Base-by-base conservation (phyloP, 1,284 basidiomycete species). In the Ganoderma multipileum region DNA sequence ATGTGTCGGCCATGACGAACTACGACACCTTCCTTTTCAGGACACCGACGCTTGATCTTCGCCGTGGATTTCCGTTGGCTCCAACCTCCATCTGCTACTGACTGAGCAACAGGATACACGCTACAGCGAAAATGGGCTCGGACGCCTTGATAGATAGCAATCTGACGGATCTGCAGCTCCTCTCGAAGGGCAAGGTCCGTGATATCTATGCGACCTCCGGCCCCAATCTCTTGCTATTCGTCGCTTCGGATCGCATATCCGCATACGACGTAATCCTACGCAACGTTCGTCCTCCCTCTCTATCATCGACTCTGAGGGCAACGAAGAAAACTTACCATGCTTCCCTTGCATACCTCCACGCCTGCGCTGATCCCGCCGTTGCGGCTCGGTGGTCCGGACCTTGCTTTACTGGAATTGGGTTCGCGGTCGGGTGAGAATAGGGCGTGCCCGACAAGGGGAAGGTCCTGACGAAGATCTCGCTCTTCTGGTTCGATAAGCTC, bases 231-330 rank as follows among this genome's bases (percentile, higher is more conserved):
- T 87, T 98, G 36, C 87, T 99, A 67, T 99, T 99, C 80, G 93
- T 99, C 65, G 96, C 97, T 7, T 94, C 95, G 18, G 98, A 99
- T 83, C 87, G 98, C 71, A 98, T 99, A 78, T 97, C 95, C 26
- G 97, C 97, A 0, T 99, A 96, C 82, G 97, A 99, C 85, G 94
- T 99, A 71, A 92, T 98, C 78, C 87, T 98, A 76, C 89, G 91
- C 79, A 95, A 96, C 80, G 96, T 97, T 77, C 77, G 92, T 85
- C 60, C 55, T 20, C 36, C 65, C 57, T 64, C 55, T 52, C 47
- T 60, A 63, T 63, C 61, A 14, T 52, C 62, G 7, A 39, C 41
- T 14, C 58, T 7, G 2, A 1, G 33, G 33, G 33, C 33, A 33
- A 26, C 38, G 8, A 14, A 33, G 20, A 33, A 20, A 41, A 20